These are phyloP conservation scores for Colletotrichum acutatum DNA, from an alignment of 2,329 filamentous ascomycete species.

Conservation along the genomic window DNA sequence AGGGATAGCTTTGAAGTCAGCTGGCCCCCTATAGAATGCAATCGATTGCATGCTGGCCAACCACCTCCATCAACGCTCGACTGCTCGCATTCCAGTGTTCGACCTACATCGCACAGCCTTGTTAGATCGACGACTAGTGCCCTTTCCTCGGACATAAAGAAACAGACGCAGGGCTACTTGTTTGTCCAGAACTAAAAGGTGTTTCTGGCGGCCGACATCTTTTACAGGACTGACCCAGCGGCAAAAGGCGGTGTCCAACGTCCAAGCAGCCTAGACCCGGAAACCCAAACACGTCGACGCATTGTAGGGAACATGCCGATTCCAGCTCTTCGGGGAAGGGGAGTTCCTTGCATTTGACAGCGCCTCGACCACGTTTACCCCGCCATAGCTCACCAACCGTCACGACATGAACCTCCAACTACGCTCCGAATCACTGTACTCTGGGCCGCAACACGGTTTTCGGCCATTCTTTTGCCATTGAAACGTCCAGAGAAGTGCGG, in stretches of 20 bases:
- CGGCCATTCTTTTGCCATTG: not conserved
- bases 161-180: slow-evolving; percentile 7
- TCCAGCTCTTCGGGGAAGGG: slow-evolving; percentile 4
- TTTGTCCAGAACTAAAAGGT: not conserved
- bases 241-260: slow-evolving; percentile 33
- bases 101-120: not conserved
- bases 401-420: slow-evolving; percentile 3
- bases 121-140: slow-evolving; percentile 28
- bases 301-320: slow-evolving; percentile 26
- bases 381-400: not conserved
- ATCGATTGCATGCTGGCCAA: slow-evolving; percentile 20
- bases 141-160: not conserved
- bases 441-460: not conserved
- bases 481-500: too few relatives aligned
- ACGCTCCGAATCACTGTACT: not conserved
- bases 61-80: not conserved
- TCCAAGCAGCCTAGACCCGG: not conserved
- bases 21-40: slow-evolving; percentile 4
- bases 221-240: slow-evolving; percentile 24
- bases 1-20: slow-evolving; percentile 14
- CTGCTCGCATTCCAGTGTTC: not conserved
- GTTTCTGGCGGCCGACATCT: slow-evolving; percentile 6
- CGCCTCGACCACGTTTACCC: not conserved
- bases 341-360: slow-evolving; percentile 5
- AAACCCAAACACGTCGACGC: slow-evolving; percentile 23